These are phyloP conservation scores for Talaromyces sp. DNA, from an alignment of 2,329 filamentous ascomycete species.

Conservation along the genomic window DNA sequence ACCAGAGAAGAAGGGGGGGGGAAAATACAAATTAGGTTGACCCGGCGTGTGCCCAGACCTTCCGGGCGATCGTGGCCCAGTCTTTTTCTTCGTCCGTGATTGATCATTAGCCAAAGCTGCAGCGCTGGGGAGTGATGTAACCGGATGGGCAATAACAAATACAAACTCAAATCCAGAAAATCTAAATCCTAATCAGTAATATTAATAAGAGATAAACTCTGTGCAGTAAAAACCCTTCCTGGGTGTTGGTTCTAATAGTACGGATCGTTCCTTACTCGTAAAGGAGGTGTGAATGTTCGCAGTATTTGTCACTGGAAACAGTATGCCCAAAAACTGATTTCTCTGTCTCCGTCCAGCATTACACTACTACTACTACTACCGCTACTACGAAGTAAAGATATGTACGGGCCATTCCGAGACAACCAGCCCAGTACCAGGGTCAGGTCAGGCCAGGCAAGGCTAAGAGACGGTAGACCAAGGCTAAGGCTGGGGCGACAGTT, in stretches of 20 bases:
- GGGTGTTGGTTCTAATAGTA: not conserved
- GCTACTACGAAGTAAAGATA: not conserved
- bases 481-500: not conserved
- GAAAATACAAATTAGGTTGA: not conserved
- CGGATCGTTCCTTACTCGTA: no score
- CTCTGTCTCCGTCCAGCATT: no score
- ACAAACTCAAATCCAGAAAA: not conserved
- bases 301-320: no score
- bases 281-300: no score
- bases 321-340: no score
- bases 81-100: not conserved
- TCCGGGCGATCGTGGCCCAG: not conserved
- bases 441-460: no score
- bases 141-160: not conserved
- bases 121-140: not conserved
- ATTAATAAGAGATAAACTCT: no score
- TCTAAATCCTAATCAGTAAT: no score
- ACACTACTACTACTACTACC: no score
- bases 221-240: not conserved
- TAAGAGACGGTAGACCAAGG: no score
- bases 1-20: no score
- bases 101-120: not conserved
- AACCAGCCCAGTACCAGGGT: not conserved
- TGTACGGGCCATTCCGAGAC: not conserved
- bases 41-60: not conserved